Conservation (phyloP, 768 basidiomycete species). For the Lepiota venenata region DNA sequence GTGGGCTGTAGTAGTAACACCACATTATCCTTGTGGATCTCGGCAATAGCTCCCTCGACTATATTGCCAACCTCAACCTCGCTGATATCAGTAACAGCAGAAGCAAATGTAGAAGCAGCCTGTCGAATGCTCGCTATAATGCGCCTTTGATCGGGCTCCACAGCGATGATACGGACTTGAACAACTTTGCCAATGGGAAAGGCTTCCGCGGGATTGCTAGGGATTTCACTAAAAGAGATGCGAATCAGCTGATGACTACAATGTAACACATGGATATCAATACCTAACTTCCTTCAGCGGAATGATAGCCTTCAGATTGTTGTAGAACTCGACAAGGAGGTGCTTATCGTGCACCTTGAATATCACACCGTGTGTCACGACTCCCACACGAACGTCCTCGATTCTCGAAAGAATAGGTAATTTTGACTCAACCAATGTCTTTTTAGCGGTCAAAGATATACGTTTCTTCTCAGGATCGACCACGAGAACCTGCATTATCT, state of each 20-base stretch:
- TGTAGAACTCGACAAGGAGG: slow-evolving; percentile 87
- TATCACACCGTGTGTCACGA: slow-evolving; percentile 78
- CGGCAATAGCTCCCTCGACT: slow-evolving; percentile 66
- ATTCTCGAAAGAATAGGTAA: slow-evolving; percentile 64
- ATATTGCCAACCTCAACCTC: slow-evolving; percentile 74
- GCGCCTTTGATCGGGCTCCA: slow-evolving; percentile 54
- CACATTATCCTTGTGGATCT: slow-evolving; percentile 84
- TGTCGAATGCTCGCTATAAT: slow-evolving; percentile 88
- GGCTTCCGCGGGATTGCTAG: slow-evolving; percentile 50
- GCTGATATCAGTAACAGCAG: slow-evolving; percentile 58
- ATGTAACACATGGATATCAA: neutral
- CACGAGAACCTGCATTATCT: slow-evolving; percentile 60
- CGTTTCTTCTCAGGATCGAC: slow-evolving; percentile 81
- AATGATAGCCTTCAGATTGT: slow-evolving; percentile 79
- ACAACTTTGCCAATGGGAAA: slow-evolving; percentile 83
- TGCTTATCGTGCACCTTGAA: slow-evolving; percentile 80
- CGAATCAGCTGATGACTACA: neutral
- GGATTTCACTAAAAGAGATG: slow-evolving; percentile 54
- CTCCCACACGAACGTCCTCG: slow-evolving; percentile 67
- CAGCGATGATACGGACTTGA: slow-evolving; percentile 72
- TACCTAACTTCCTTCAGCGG: slow-evolving; percentile 83
- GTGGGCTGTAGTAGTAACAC: slow-evolving; percentile 71
- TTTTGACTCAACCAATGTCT: slow-evolving; percentile 78
- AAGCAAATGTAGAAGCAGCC: slow-evolving; percentile 46
- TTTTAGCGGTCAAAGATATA: slow-evolving; percentile 87